Conservation (phyloP, 2,329 filamentous ascomycete species). For the Monosporascus sp. region DNA sequence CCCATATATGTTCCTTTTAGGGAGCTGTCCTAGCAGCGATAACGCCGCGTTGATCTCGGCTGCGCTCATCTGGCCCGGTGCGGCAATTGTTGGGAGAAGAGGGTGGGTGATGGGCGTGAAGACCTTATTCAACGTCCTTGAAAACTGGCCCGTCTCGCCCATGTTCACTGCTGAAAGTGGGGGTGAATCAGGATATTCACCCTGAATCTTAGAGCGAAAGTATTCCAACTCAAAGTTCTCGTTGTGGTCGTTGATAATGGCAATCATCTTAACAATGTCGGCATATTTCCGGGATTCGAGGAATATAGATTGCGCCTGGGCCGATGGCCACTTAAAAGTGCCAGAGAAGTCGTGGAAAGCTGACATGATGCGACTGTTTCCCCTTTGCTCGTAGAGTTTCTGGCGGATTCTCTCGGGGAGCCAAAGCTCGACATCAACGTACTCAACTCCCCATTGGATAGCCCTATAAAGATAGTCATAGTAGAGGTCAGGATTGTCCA, state of each 20-base stretch:
- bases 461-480: constrained; percentile 77
- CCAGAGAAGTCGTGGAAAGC: constrained; percentile 87
- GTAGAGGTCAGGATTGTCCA: constrained; percentile 70
- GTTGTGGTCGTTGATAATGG: constrained; percentile 72
- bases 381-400: constrained; percentile 62
- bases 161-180: constrained; percentile 82
- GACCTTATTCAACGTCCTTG: constrained; percentile 75
- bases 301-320: constrained; percentile 67
- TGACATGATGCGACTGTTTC: constrained; percentile 82
- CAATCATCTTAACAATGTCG: constrained; percentile 89
- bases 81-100: constrained; percentile 74
- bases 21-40: constrained; percentile 72
- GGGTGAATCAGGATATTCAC: constrained; percentile 61
- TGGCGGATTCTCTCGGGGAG: constrained; percentile 70
- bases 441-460: constrained; percentile 85
- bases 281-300: constrained; percentile 66
- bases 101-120: constrained; percentile 88
- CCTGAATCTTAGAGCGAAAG: constrained; percentile 71
- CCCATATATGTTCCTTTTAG: constrained; percentile 74
- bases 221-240: constrained; percentile 90
- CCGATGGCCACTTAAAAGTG: constrained; percentile 75
- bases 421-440: constrained; percentile 86
- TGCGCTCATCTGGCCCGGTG: constrained; percentile 78
- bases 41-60: constrained; percentile 79
- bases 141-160: constrained; percentile 80